Evolutionary conservation across 2,329 filamentous ascomycete genomes (phyloP), one percentile per base, ranked within the genome.

Genomic region (Blastomyces silverae): DNA sequence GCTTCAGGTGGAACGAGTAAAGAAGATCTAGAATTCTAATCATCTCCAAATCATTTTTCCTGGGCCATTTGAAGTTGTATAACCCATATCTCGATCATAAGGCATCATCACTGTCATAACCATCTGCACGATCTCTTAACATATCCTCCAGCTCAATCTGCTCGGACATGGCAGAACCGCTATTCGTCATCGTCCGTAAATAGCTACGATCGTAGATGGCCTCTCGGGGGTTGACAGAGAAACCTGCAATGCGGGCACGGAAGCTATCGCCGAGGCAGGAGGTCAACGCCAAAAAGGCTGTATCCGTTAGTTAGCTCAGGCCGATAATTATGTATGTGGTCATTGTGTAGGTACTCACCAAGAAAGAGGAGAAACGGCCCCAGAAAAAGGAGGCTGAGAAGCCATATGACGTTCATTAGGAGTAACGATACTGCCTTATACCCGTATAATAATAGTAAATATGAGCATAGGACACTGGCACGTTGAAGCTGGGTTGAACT

Each of bases 1-100:
- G 75, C 71, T 53, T 64, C 66, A 42, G 58, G 64, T 28, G 64
- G 37, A 13, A 57, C 39, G 52, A 66, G 62, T 55, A 68, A 68
- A 70, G 81, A 82, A 64, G 87, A 89, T 69, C 83, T 95, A 61
- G 90, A 94, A 62, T 95, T 95, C 72, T 91, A 82, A 65, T 44
- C 15, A 28, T 42, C 56, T 58, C 53, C 8, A 44, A 15, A 25
- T 17, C 28, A 4, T 34, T 44, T 15, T 22, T 46, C 22, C 37
- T 20, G 39, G 34, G 34, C 20, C 13, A 6, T 17, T 22, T 22
- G 61, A 63, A 11, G 53, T 17, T 42, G 48, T 46, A 46, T 46
- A 46, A 42, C 31, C 48, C 6, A 28, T 11, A 34, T 28, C 15
- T 62, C 62, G 64, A 48, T 60, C 59, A 39, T 57, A 53, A 37